Evolutionary conservation across 2,329 filamentous ascomycete species (phyloP), one percentile per base, ranked within the genome.

Genomic region (Basipetospora sp.): DNA sequence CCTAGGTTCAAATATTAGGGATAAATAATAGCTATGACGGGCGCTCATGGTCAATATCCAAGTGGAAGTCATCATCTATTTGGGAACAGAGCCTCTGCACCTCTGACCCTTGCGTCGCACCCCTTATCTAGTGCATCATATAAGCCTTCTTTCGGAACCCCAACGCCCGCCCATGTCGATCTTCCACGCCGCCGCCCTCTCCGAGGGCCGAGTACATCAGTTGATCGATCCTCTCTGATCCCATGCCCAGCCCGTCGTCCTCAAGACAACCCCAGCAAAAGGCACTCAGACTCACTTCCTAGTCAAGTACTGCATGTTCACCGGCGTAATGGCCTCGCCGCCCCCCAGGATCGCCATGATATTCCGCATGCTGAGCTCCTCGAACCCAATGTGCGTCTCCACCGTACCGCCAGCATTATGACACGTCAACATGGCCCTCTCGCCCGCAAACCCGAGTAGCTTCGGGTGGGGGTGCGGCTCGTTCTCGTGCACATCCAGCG

Each of bases 381-480:
- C 77, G 45, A 80, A 79, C 4, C 71, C 74, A n/a, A 68, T 51
- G 47, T 76, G 73, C 43, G 75, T 76, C 51, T 79, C 74, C 11
- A 79, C 62, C 26, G 74, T 78, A 3, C 74, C 74, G 0, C 76
- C 76, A 1, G 75, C 77, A 45, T 78, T 78, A 50, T 80, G 77
- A 37, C 72, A 71, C n/a, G 77, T 72, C 39, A 80, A 50, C 57
- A 76, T 64, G 0, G 71, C 70, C 43, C 64, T 64, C 1, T 59
- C 56, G 5, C 50, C 48, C 0, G 59, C 59, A 29, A 69, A 46
- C 22, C 48, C 52, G 43, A 54, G 30, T 41, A 79, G 50, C 17
- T 62, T 55, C 20, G 57, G 50, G 47, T 70, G 61, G 2, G 77
- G 61, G 28, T 53, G 41, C 4, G 77, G 76, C 52, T 82, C 77